Conservation (phyloP, 2,329 filamentous ascomycete genomes). For the Phyllosticta citriasiana region DNA sequence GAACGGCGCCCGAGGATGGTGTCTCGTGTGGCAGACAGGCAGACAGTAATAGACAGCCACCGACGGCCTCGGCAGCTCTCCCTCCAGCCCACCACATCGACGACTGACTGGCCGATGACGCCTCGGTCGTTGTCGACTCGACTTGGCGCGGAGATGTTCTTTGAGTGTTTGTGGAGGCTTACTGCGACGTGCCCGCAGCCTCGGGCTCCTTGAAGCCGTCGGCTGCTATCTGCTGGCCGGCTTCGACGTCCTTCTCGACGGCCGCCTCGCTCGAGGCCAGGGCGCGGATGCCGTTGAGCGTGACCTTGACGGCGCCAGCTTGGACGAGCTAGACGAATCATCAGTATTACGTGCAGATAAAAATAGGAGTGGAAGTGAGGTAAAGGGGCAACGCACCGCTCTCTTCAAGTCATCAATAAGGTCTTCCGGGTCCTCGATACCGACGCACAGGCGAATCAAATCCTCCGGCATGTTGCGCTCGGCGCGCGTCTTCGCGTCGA, state of each 20-base stretch:
- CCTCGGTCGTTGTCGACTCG: no score
- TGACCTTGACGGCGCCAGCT: constrained; percentile 84
- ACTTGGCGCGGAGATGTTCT: no score
- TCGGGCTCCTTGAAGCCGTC: constrained; percentile 10
- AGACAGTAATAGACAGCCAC: no score
- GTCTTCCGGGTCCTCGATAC: constrained; percentile 88
- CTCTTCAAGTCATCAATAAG: constrained; percentile 85
- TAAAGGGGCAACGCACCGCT: constrained; percentile 55
- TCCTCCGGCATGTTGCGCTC: constrained; percentile 94
- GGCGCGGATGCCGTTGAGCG: constrained; percentile 72
- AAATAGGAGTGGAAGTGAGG: no score
- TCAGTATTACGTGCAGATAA: constrained; percentile 11
- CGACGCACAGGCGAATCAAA: constrained; percentile 88
- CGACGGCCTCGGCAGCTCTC: no score
- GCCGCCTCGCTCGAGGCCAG: constrained; percentile 13
- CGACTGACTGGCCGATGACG: no score
- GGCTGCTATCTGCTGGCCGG: constrained; percentile 8
- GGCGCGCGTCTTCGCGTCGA: constrained; percentile 82
- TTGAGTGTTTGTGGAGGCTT: no score
- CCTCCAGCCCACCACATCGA: no score
- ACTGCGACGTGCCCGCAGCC: constrained; percentile 4
- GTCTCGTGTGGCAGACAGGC: no score
- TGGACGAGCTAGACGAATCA: constrained; percentile 55
- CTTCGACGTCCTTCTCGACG: neutral
- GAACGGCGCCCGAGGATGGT: no score